Evolutionary conservation across 306 rosid genomes (phyloP).

Genomic region (Aeschynomene evenia): DNA sequence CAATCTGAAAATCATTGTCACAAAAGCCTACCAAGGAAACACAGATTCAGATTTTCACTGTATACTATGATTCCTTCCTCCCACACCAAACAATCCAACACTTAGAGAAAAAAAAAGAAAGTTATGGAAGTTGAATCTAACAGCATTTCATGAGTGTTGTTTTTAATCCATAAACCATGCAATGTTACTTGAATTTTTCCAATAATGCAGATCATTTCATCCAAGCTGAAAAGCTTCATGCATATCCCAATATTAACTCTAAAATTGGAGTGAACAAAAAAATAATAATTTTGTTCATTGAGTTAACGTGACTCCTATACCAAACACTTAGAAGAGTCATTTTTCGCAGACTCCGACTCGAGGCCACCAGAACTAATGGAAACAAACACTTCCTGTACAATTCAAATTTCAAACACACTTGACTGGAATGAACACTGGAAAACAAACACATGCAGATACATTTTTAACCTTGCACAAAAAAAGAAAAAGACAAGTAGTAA

Average conservation of each 20-base stretch:
- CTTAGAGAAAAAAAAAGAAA: neutral
- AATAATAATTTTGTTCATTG: too few species aligned
- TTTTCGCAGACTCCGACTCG: too few species aligned
- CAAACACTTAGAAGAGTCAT: too few species aligned
- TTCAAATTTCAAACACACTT: neutral
- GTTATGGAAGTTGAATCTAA: neutral
- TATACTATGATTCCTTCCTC: conserved; percentile 7
- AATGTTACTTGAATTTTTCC: neutral
- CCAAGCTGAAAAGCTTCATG: neutral
- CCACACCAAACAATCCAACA: neutral
- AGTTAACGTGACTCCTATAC: too few species aligned
- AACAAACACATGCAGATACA: conserved; percentile 14
- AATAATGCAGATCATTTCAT: neutral
- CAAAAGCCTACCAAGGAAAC: neutral
- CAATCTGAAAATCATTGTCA: neutral
- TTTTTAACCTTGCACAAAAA: neutral
- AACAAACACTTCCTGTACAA: neutral
- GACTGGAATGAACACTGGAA: neutral
- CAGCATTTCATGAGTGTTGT: neutral
- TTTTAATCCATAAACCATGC: neutral
- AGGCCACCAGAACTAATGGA: too few species aligned
- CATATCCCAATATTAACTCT: neutral
- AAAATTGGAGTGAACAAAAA: too few species aligned
- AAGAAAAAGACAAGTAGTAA: neutral
- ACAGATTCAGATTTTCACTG: neutral